phyloP scores from a whole-genome alignment of 2,329 filamentous ascomycete genomes.

The Colletotrichum tropicicola region DNA sequence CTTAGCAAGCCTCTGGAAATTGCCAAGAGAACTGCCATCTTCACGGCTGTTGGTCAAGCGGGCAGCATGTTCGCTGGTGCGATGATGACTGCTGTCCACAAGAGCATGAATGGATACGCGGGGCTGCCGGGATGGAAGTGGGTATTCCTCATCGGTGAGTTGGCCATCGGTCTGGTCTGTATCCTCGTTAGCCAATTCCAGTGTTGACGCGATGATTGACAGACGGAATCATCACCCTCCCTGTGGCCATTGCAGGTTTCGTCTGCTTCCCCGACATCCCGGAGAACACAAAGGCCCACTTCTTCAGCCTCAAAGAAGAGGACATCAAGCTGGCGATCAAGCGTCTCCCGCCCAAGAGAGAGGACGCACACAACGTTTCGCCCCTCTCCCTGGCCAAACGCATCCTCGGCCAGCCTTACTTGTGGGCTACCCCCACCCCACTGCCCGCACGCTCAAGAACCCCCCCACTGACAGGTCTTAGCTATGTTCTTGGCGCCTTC shows the following conservation, averaged over 20 bases:
- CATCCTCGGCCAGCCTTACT: conserved; percentile 36
- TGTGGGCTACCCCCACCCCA: conserved; percentile 30
- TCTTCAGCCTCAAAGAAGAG: conserved; percentile 36
- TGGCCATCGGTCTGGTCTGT: not conserved
- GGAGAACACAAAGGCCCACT: conserved; percentile 45
- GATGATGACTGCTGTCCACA: conserved; percentile 57
- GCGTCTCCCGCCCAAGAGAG: conserved; percentile 40
- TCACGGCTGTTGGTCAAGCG: conserved; percentile 66
- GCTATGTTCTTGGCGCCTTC: conserved; percentile 49
- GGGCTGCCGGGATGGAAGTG: conserved; percentile 61
- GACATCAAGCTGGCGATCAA: conserved; percentile 37
- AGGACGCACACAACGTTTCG: conserved; percentile 44
- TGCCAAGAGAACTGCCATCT: conserved; percentile 70
- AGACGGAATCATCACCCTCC: conserved; percentile 61
- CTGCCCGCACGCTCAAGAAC: not conserved
- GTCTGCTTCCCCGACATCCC: conserved; percentile 59
- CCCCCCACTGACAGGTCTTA: conserved; percentile 9
- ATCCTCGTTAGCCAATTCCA: not conserved
- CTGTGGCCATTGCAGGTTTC: conserved; percentile 60
- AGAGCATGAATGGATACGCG: conserved; percentile 48
- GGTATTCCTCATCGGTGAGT: conserved; percentile 45
- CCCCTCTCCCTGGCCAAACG: conserved; percentile 39
- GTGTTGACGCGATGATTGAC: not conserved
- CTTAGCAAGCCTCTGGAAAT: conserved; percentile 59
- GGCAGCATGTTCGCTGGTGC: conserved; percentile 69